These are phyloP conservation scores for Penicillium brevicompactum DNA, from an alignment of 2,329 filamentous ascomycete genomes.

Conservation along the genomic window DNA sequence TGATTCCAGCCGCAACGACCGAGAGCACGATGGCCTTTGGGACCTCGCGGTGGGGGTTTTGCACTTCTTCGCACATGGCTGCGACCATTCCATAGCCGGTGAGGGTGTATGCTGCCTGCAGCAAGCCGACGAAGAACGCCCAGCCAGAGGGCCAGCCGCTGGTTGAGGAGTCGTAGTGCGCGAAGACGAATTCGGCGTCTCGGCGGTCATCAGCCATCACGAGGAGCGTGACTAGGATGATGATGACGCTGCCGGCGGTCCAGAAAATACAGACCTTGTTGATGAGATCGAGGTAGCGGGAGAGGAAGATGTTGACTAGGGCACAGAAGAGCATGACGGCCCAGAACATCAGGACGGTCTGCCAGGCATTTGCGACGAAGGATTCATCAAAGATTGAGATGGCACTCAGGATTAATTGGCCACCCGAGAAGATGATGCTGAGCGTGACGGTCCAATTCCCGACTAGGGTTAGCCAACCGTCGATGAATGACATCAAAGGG, in stretches of 20 bases:
- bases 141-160: slow-evolving; percentile 70
- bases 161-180: slow-evolving; percentile 65
- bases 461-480: slow-evolving; percentile 71
- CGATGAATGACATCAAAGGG: slow-evolving; percentile 68
- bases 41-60: slow-evolving; percentile 68
- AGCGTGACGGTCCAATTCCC: slow-evolving; percentile 72
- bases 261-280: slow-evolving; percentile 75
- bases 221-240: slow-evolving; percentile 67
- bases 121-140: slow-evolving; percentile 71
- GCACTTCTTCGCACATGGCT: slow-evolving; percentile 72
- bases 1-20: slow-evolving; percentile 67
- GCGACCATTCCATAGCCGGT: slow-evolving; percentile 70
- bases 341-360: slow-evolving; percentile 73
- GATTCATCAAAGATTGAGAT: slow-evolving; percentile 71
- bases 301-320: slow-evolving; percentile 65
- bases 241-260: slow-evolving; percentile 66
- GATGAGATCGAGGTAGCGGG: slow-evolving; percentile 65
- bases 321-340: slow-evolving; percentile 68
- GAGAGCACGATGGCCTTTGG: slow-evolving; percentile 72
- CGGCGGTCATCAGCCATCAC: slow-evolving; percentile 61
- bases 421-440: slow-evolving; percentile 72
- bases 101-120: slow-evolving; percentile 60
- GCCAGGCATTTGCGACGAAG: slow-evolving; percentile 67
- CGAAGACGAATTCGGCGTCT: slow-evolving; percentile 66
- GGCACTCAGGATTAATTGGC: slow-evolving; percentile 67